Evolutionary conservation across 1,284 basidiomycete species (phyloP), one percentile per base, ranked within the genome.

Genomic region (Stereum hirsutum): DNA sequence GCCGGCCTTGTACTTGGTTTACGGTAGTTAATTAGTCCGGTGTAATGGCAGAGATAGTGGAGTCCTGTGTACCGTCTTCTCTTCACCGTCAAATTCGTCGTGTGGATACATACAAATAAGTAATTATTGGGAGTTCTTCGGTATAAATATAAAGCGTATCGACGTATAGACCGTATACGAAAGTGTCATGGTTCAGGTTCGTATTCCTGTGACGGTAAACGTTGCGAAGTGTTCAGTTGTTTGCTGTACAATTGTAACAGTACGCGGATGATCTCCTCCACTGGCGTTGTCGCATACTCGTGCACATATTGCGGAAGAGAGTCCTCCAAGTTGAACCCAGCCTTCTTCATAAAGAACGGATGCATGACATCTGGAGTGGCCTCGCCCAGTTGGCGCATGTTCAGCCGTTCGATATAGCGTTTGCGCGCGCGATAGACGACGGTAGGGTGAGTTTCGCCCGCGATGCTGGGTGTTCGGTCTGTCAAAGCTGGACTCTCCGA

Each of bases 311-410:
- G 81, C 1, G 89, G 90, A 15, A 92, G 57, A 1, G 84, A 80
- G 50, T 89, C 84, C 55, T 86, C 83, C 37, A 90, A 63, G 51
- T 78, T 88, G 60, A 87, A 81, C 1, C 86, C 85, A 25, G 89
- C 81, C 55, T 78, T 85, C 54, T 88, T 87, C 74, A 82, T 82
- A 62, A 88, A 86, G 61, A 88, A 87, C 31, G 88, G 76, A 65
- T 85, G 83, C 86, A 82, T 89, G 8, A 90, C 85, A 54, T 90
- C 86, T 2, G 86, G 86, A 1, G 89, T 91, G 12, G 84, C 87
- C 58, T 91, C 86, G 27, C 90, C 90, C 7, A 93, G 66, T 56
- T 90, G 85, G 37, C 82, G 75, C 72, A 93, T 81, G 23, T 82
- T 86, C 42, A 88, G 57, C 19, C 83, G 74, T 54, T 88, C 80